Base-by-base conservation (phyloP, 805 yeast species). In the Yarrowia phangngaensis region DNA sequence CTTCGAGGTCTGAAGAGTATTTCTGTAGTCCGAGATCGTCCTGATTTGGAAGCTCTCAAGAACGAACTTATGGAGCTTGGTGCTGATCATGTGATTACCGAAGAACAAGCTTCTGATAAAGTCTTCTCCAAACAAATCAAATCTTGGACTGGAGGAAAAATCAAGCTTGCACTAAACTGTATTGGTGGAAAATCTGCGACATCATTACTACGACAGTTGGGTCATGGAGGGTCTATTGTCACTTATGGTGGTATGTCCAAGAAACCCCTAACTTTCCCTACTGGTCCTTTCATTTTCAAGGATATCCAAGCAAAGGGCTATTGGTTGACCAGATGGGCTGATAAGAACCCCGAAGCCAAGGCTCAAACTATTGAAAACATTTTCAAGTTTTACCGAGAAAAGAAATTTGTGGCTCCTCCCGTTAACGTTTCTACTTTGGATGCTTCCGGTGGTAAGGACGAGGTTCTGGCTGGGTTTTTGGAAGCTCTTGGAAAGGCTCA, bases 221-320 rank as follows among this genome's bases (percentile, higher is more conserved):
- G 78, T 28, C 67, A 70, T 12, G 78, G 84, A 57, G 95, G 92
- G 1, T 74, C 80, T 38, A 69, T 92, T 71, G 77, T 88, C 57
- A 87, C 97, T 1, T 92, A 92, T 61, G 99, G 99, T 24, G 97
- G 95, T 28, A 92, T 92, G 98, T 86, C 97, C 3, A 80, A 82
- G 72, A 89, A 86, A 67, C 98, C 98, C 2, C 94, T 92, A 8
- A 75, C 78, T n/a, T 66, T 92, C 50, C 96, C 97, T 29, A 87
- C 96, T 1, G 78, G 95, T 0, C 69, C 85, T 52, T 85, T 85
- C 61, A 89, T 92, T 55, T 92, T 92, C 72, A 92, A 90, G 66
- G 84, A 89, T 60, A 66, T 92, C 50, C 79, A 83, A 5, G 79
- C 88, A 47, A 76, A 80, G 20, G 99, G 99, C 0, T 92, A 84